Evolutionary conservation across 2,329 filamentous ascomycete species (phyloP).

Genomic region (Diaporthe amygdali): DNA sequence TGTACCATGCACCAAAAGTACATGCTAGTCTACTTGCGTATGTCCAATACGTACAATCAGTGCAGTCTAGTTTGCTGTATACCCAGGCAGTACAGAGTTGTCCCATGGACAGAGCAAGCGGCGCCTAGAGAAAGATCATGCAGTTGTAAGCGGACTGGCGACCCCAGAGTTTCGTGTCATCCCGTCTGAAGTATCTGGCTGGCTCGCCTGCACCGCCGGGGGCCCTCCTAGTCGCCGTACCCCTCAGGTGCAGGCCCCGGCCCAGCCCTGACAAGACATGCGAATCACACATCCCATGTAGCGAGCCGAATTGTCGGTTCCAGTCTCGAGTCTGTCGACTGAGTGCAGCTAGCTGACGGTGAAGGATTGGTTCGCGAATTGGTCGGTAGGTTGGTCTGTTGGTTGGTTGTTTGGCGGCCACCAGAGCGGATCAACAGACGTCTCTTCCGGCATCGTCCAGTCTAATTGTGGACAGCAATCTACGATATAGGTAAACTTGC

Average conservation of each 20-base stretch:
- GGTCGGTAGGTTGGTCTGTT: too few species aligned
- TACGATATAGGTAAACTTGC: neutral
- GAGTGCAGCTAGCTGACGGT: neutral
- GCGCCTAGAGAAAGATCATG: neutral
- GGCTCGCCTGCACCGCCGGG: neutral
- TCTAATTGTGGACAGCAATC: too few species aligned
- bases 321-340: neutral
- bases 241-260: neutral
- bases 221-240: neutral
- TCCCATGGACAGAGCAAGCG: neutral
- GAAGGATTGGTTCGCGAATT: too few species aligned
- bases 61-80: too few species aligned
- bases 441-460: too few species aligned
- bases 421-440: too few species aligned
- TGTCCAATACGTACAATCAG: neutral
- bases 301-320: conserved; percentile 1
- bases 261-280: neutral
- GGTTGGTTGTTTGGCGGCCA: too few species aligned
- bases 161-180: conserved; percentile 10
- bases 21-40: neutral
- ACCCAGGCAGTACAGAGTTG: neutral
- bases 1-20: neutral
- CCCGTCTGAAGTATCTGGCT: conserved; percentile 6
- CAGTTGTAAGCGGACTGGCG: neutral
- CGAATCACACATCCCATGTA: conserved; percentile 7